Conservation (phyloP, 140 eudicot species). For the Cichorium intybus region DNA sequence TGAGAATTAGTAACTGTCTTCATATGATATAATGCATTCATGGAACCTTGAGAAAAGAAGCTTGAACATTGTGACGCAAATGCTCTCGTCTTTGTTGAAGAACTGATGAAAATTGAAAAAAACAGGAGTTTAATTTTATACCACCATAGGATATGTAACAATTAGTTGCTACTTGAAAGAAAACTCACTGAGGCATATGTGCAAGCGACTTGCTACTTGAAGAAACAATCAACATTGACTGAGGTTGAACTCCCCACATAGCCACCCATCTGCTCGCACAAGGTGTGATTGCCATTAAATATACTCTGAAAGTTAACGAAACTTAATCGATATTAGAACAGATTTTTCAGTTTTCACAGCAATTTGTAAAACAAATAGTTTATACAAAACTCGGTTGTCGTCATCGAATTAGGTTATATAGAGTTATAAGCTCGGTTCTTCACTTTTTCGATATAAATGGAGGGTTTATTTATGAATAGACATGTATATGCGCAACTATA, state of each 20-base stretch:
- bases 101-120: constrained; percentile 36
- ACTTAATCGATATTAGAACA: neutral
- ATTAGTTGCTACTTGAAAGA: too few species aligned
- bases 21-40: constrained; percentile 34
- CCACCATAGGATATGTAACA: neutral
- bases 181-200: constrained; percentile 44
- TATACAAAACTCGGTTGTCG: neutral
- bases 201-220: constrained; percentile 35
- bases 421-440: too few species aligned
- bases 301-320: constrained; percentile 21
- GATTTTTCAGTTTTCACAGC: neutral
- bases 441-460: neutral
- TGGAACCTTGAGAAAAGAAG: constrained; percentile 51
- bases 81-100: constrained; percentile 48
- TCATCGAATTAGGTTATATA: constrained; percentile 1
- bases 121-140: neutral
- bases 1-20: constrained; percentile 22
- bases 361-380: neutral
- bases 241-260: constrained; percentile 67
- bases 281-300: constrained; percentile 64
- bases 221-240: constrained; percentile 30
- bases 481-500: neutral
- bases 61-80: constrained; percentile 54
- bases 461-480: neutral
- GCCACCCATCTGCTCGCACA: constrained; percentile 67